Base-by-base conservation (phyloP, 2,329 filamentous ascomycete species). In the Xylogone sp. region DNA sequence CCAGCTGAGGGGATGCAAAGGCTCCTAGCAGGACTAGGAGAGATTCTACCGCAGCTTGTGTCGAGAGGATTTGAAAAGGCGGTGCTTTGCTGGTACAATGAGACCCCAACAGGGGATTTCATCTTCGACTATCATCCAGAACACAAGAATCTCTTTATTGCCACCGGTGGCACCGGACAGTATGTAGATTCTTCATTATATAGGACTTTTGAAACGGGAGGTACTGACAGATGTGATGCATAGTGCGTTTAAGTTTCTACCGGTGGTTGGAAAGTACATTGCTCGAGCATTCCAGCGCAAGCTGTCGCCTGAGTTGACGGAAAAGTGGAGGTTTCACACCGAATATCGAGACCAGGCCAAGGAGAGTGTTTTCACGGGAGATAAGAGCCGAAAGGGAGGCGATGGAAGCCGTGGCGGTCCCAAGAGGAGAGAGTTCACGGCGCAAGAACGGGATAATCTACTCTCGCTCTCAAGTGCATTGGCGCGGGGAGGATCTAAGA, bases 101-200 rank as follows among this genome's bases (percentile, higher is more conserved):
- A 84, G 64, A 83, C 81, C 2, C 79, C 81, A 0, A 80, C 76
- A 8, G 80, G 85, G 64, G 81, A 86, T 61, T 83, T 82, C 59
- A 70, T 86, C 49, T 77, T 86, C 59, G 75, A 75, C 7, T 73
- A 76, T 2, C 74, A 83, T 56, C 75, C 79, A 2, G 72, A 81
- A 54, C 65, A 72, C 4, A 66, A 72, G 58, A 80, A 80, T 53
- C 65, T 87, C 13, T 84, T 78, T 63, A 63, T 87, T 21, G 83
- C 82, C 0, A 79, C 78, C 0, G 82, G 80, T 12, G 83, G 83
- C 1, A 84, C 81, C 13, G 83, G 85, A 55, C 83, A 86, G 45
- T 48, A 48, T 34, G 45, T 12, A 48, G 13, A 8, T 13, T 31
- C 27, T n/a, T n/a, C n/a, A n/a, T n/a, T n/a, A n/a, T n/a, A n/a